phyloP scores from a whole-genome alignment of 371 early-diverging fungal species.

The Funneliformis caledonium region DNA sequence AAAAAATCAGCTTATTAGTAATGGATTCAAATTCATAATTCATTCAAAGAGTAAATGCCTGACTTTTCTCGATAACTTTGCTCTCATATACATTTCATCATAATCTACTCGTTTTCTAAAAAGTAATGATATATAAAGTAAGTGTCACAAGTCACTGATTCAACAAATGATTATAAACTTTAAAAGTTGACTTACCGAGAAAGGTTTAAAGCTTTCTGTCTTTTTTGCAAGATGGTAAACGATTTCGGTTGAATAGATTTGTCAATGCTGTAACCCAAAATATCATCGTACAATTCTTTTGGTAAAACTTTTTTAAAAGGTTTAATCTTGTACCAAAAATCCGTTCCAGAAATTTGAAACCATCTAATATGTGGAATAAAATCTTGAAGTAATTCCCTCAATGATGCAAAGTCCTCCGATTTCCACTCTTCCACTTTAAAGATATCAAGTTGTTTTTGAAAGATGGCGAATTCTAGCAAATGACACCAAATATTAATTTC shows the following conservation, averaged over 20 bases:
- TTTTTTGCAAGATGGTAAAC: background rate
- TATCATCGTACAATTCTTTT: slow-evolving; percentile 11
- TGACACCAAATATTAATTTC: slow-evolving; percentile 32
- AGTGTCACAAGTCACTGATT: no score
- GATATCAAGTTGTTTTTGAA: background rate
- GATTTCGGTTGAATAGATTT: background rate
- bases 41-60: no score
- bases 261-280: background rate
- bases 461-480: slow-evolving; percentile 27
- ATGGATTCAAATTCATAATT: no score
- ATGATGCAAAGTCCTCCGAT: background rate
- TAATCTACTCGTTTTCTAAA: no score
- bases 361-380: slow-evolving; percentile 30
- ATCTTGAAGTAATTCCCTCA: slow-evolving; percentile 4
- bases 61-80: no score
- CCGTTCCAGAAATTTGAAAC: background rate
- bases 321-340: slow-evolving; percentile 2
- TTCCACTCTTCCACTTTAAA: background rate
- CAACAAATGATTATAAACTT: no score
- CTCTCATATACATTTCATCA: no score
- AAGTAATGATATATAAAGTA: no score
- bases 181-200: no score
- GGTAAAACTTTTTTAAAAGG: slow-evolving; percentile 18
- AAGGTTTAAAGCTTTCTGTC: background rate
- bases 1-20: no score